These are phyloP conservation scores for Castanea sativa DNA, from an alignment of 306 rosid species.

Conservation along the genomic window DNA sequence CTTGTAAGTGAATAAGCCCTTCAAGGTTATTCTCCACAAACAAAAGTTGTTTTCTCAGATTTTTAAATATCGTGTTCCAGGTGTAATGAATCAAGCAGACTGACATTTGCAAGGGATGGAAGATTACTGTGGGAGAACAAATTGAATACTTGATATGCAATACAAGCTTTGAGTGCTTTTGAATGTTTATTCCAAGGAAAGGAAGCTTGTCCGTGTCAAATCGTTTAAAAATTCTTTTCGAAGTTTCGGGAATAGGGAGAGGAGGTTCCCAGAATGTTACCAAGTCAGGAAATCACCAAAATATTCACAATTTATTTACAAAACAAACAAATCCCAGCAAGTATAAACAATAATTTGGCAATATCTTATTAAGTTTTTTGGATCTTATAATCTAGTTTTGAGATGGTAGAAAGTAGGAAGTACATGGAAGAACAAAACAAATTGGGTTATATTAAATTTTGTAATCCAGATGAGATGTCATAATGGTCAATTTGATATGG, in stretches of 20 bases:
- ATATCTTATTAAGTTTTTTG: background rate
- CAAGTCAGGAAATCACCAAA: background rate
- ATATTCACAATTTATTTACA: background rate
- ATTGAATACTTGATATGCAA: background rate
- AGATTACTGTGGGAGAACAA: background rate
- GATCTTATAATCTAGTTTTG: background rate
- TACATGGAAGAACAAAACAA: background rate
- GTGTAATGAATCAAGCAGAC: background rate
- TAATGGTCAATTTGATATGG: background rate
- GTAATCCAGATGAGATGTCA: background rate
- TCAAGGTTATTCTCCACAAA: background rate
- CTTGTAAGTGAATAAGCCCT: background rate
- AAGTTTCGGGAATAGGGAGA: background rate
- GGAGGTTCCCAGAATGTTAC: background rate
- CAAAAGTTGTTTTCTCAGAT: background rate
- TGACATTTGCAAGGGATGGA: background rate
- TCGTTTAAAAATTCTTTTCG: background rate
- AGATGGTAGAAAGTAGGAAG: background rate
- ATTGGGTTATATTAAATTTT: background rate
- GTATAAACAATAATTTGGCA: slow-evolving; percentile 1
- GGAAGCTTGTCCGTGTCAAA: background rate
- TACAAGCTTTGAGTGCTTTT: background rate
- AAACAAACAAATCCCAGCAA: background rate
- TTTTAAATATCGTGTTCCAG: background rate
- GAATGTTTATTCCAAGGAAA: background rate